Evolutionary conservation across 2,329 filamentous ascomycete species (phyloP), one percentile per base, ranked within the genome.

Genomic region (Mollisia scopiformis): DNA sequence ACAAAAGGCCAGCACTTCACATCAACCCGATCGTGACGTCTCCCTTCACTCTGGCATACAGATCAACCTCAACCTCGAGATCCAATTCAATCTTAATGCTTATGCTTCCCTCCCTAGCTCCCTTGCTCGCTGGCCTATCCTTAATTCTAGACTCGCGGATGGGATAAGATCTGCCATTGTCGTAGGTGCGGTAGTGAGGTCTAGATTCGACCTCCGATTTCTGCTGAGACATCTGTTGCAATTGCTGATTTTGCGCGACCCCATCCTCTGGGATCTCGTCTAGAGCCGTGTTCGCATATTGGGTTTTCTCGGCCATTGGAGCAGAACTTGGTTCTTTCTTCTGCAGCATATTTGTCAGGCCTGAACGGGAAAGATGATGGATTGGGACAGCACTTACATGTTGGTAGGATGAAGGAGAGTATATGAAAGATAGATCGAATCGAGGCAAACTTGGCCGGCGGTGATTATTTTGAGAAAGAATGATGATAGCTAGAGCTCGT

Each of bases 11-110:
- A n/a, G n/a, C n/a, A n/a, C n/a, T 27, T 50, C 47, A 50, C 47
- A 47, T 57, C 46, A 57, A 31, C 46, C 46, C 55, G 41, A 57
- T 41, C 4, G 41, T 51, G 23, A 51, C 43, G 41, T 51, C 43
- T 35, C 43, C 43, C 43, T 57, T 47, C 6, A 47, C 46, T 25
- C 43, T 41, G 19, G 46, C 55, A 31, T 50, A 47, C 31, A 51
- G 16, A 57, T 50, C 37, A 16, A 49, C 43, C 19, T 49, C 43
- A 2, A 49, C 43, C 19, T 49, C 43, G 2, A 49, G 19, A 49
- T 49, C 43, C 21, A 49, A 21, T 13, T 50, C 47, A 31, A 50
- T 31, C 47, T 50, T 52, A 46, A 57, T 52, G 27, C 33, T 52
- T 33, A 57, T 47, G 8, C 19, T 39, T 19, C 41, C 35, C 3